Evolutionary conservation across 371 early-diverging fungal species (phyloP), one percentile per base, ranked within the genome.

Genomic region (Parasitella parasitica): DNA sequence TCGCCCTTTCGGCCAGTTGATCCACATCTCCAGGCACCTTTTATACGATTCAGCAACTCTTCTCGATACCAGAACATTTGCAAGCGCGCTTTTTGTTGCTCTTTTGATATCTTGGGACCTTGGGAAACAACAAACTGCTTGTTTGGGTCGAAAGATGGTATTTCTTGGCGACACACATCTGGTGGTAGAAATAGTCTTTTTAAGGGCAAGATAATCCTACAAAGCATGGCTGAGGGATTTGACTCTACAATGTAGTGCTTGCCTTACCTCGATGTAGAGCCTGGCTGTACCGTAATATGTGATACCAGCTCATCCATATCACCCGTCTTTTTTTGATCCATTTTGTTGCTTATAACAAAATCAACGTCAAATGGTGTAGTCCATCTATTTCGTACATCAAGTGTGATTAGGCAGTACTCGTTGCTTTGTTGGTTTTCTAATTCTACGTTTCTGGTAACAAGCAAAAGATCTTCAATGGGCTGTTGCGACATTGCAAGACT

Each of bases 341-440:
- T 51, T 22, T 46, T 34, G 61, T 84, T 84, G 86, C 71, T 49
- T 3, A 62, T 49, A 12, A 78, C 71, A 71, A 91, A 87, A 3
- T 75, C 70, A 16, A 91, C 78, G 18, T 65, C 87, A 61, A 93
- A 90, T 9, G 89, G 82, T 16, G 81, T 73, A 6, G 82, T 85
- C 89, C 91, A 90, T 9, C 77, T 75, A 71, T 94, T 94, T 38
- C 84, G 72, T n/a, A 94, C 71, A 75, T 94, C 94, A 67, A 94
- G 70, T 28, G 90, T 88, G 30, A 92, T 64, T 34, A 94, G 66
- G 72, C 87, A 91, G 52, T 84, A 89, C 30, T 90, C 89, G 27
- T 82, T 80, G 62, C 77, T 75, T n/a, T 59, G 59, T 24, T 69
- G 62, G 8, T 56, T 43, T 38, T 64, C 57, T 18, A 66, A 39